A percentile compares a stretch with the other conserved stretches of the same genome.
Conservation (phyloP, 495 filamentous ascomycete species). For the Lasiosphaeria miniovina region DNA sequence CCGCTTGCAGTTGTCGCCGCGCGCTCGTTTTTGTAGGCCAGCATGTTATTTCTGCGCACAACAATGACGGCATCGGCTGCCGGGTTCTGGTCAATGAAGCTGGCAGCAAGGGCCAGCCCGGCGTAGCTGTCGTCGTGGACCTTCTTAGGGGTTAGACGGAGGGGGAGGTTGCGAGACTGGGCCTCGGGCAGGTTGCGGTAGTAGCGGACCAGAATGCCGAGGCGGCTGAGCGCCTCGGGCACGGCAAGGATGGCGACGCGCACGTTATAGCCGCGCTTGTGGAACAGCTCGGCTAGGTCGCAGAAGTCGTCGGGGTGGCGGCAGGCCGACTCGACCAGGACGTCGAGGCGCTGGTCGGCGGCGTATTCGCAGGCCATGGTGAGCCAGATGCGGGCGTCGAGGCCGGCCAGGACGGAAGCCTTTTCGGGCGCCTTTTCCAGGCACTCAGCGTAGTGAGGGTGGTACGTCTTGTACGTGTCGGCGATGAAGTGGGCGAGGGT, state of each 20-base stretch:
- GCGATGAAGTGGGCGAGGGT: constrained; percentile 36
- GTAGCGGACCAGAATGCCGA: constrained; percentile 34
- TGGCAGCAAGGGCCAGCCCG: constrained; percentile 27
- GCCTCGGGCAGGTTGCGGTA: constrained; percentile 27
- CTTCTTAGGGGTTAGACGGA: constrained; percentile 33
- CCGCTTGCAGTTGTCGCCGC: neutral
- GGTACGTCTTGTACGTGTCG: constrained; percentile 46
- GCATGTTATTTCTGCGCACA: constrained; percentile 23
- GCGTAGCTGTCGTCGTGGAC: constrained; percentile 39
- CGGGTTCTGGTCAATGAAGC: constrained; percentile 29
- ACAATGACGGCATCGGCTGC: constrained; percentile 26
- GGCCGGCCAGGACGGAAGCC: constrained; percentile 27
- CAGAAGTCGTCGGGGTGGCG: constrained; percentile 33
- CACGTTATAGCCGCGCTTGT: constrained; percentile 21
- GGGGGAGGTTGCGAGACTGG: constrained; percentile 22
- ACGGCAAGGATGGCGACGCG: constrained; percentile 35
- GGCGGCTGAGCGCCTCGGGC: constrained; percentile 28
- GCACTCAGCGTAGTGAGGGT: constrained; percentile 30
- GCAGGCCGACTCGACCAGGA: constrained; percentile 37
- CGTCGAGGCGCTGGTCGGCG: constrained; percentile 15
- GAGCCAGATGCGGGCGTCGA: constrained; percentile 37
- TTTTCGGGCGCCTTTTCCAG: constrained; percentile 16
- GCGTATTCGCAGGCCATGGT: constrained; percentile 26
- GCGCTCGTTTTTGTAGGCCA: constrained; percentile 24
- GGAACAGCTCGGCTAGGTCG: constrained; percentile 25